Conservation (phyloP, 2,329 filamentous ascomycete species). For the Fusarium tupiense region DNA sequence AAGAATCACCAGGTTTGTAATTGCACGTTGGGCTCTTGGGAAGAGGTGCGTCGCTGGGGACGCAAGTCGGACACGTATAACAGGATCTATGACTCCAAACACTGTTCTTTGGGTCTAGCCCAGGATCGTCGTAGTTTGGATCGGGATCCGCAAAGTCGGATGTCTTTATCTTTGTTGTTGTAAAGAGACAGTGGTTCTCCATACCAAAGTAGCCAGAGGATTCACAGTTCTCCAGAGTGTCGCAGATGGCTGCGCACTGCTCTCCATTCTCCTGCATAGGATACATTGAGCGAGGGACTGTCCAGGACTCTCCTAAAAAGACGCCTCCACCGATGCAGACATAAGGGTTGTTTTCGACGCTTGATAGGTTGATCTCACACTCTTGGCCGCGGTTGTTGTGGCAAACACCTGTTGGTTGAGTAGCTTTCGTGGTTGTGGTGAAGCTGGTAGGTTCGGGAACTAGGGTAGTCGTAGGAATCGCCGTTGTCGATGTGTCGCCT, state of each 20-base stretch:
- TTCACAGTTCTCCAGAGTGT: not conserved
- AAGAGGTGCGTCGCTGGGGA: not conserved
- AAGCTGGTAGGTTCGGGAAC: not conserved
- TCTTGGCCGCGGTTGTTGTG: slow-evolving; percentile 1
- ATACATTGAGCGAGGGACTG: not conserved
- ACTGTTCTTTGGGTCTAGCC: not conserved
- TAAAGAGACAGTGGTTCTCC: slow-evolving; percentile 20
- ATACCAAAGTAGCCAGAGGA: not conserved
- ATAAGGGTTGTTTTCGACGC: not conserved
- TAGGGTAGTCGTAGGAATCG: not conserved
- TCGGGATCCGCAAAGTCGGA: not conserved
- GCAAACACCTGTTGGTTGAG: not conserved
- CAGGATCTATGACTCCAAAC: slow-evolving; percentile 14
- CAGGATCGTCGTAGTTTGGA: not conserved
- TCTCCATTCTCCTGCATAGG: slow-evolving; percentile 1
- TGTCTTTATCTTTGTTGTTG: not conserved
- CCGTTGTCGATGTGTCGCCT: not conserved
- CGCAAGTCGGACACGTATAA: slow-evolving; percentile 5
- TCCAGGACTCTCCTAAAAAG: not conserved
- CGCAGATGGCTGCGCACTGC: slow-evolving; percentile 19
- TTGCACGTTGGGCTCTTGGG: slow-evolving; percentile 3
- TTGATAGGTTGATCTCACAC: not conserved
- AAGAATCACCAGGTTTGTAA: not conserved
- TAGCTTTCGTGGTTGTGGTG: not conserved
- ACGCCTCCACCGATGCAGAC: not conserved